Evolutionary conservation across 2,329 filamentous ascomycete genomes (phyloP).

Genomic region (Nigrospora osmanthi): DNA sequence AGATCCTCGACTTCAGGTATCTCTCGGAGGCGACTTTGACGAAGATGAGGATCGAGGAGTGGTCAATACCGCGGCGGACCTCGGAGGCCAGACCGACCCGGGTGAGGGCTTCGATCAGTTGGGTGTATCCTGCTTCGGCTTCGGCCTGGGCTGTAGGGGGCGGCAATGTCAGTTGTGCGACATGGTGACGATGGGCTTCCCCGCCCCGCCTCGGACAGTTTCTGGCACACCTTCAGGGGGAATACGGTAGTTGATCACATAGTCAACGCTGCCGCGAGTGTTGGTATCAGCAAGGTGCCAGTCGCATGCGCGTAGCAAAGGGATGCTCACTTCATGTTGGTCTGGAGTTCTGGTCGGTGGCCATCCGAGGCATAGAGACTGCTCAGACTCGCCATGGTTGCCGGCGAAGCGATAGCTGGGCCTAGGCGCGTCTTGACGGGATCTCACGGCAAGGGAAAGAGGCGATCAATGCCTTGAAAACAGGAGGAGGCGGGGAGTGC

Average conservation of each 20-base stretch:
- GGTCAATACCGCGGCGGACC: constrained; percentile 67
- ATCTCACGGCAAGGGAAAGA: too few relatives aligned
- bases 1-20: constrained; percentile 72
- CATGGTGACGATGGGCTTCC: neutral
- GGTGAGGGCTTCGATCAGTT: constrained; percentile 68
- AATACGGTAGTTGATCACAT: constrained; percentile 75
- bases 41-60: constrained; percentile 72
- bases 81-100: constrained; percentile 79
- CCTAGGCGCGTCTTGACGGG: too few relatives aligned
- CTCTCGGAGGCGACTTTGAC: constrained; percentile 69
- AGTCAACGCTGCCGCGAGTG: constrained; percentile 59
- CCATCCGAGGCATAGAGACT: constrained; percentile 17
- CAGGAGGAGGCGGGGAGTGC: too few relatives aligned
- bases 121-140: constrained; percentile 68
- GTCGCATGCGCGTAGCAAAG: too few relatives aligned
- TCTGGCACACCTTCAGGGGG: constrained; percentile 50
- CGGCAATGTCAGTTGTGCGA: neutral
- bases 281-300: too few relatives aligned
- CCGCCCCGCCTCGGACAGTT: neutral
- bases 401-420: neutral
- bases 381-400: constrained; percentile 17
- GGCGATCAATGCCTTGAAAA: too few relatives aligned
- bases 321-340: constrained; percentile 13
- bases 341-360: constrained; percentile 16
- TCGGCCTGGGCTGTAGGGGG: constrained; percentile 57